Base-by-base conservation (phyloP, 305 asterid species). In the Caryopteris hybrid region DNA sequence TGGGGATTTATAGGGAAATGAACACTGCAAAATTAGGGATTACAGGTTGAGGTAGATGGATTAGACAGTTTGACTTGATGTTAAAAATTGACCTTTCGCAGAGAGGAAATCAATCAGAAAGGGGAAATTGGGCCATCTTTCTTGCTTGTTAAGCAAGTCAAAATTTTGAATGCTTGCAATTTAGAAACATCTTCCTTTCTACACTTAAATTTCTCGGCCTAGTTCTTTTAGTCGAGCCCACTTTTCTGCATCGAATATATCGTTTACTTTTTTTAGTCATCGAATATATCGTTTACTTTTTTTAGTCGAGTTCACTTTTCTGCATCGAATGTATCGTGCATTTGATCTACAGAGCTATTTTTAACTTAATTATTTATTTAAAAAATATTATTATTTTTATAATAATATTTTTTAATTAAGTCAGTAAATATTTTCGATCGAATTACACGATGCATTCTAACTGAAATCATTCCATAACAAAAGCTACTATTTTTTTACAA, bases 51-150 rank as follows among this genome's bases (percentile, higher is more conserved):
- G 50, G 66, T 59, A 58, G 81, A 70, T 70, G 38, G 74, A 51
- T 73, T 76, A 69, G 69, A 62, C 59, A 1, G 59, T 76, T 73
- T 70, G 78, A 76, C 77, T 74, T 73, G 61, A 61, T 73, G 64
- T 3, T 23, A 39, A 27, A 31, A 34, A 73, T 76, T 73, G 81
- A 80, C 84, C 22, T 61, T 76, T 70, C 60, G 25, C 22, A 31
- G 4, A 17, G 22, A 41, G 46, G 62, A 56, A 63, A 71, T 43
- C 63, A 43, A 59, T 46, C 31, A 7, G 31, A 58, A 52, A 36
- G 64, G 60, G 60, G 74, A 66, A 63, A 55, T 23, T 66, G 36
- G 64, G 77, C 63, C 27, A 61, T 41, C 54, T 69, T 74, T 57
- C 77, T 78, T 74, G 66, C 51, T 11, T 1, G 23, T 52, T 64